Evolutionary conservation across 108 stramenopile species (phyloP).

Genomic region (Nannochloropsis salina): DNA sequence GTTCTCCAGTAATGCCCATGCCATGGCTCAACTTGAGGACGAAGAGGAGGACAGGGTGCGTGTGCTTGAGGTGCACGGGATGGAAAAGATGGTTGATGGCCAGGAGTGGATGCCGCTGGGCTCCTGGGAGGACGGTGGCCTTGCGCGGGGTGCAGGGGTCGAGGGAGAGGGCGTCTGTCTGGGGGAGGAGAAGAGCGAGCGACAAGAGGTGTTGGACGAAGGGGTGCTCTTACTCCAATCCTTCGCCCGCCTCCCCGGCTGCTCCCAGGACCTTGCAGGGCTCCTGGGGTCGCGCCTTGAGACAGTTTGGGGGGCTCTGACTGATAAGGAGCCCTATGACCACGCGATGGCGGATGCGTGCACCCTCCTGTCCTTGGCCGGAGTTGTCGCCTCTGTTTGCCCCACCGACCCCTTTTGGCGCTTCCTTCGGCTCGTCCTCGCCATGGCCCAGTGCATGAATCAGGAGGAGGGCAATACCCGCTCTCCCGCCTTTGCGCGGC

Average conservation of each 20-base stretch:
- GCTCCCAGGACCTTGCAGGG: background rate
- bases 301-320: background rate
- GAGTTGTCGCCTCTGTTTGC: background rate
- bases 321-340: background rate
- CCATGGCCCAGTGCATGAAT: background rate
- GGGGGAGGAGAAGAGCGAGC: conserved; percentile 19
- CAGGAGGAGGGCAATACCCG: no score
- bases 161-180: background rate
- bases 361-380: background rate
- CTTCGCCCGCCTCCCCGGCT: background rate
- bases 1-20: background rate
- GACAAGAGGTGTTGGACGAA: background rate
- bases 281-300: background rate
- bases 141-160: background rate
- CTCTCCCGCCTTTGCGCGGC: no score
- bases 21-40: background rate
- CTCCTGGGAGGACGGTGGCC: background rate
- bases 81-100: background rate
- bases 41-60: background rate
- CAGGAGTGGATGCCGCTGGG: background rate
- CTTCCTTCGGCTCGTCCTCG: background rate
- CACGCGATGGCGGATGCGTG: background rate
- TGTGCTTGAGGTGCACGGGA: background rate
- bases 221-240: background rate
- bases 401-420: background rate